Base-by-base conservation (phyloP, 2,329 filamentous ascomycete species). In the Triangularia verruculosa region DNA sequence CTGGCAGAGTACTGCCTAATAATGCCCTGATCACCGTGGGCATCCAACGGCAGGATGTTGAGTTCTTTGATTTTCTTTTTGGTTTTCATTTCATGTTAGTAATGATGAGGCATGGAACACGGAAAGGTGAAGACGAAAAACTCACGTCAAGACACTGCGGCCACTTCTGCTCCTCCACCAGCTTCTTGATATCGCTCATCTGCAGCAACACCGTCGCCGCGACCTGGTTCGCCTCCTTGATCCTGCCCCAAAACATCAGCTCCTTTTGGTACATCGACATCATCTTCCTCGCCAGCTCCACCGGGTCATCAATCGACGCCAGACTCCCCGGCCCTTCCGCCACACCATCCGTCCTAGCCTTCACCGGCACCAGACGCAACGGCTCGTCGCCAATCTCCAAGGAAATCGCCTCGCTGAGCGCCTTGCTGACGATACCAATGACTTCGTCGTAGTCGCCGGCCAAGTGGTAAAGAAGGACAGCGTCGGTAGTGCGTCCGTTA, bases 361-460 rank as follows among this genome's bases (percentile, higher is more conserved):
- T 93, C 70, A 96, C 81, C 2, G 92, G 92, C 76, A 93, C 87
- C 57, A 96, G 80, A 51, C 89, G 88, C 76, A 93, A 83, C 17
- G 89, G 87, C 64, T 92, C 89, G 70, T 95, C 89, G 60, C 92
- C 93, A 70, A 97, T 85, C 71, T 96, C 93, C 11, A 94, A 84
- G 12, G 92, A 89, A 64, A 98, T 88, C 53, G 92, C 91, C 76
- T 98, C 93, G 62, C 93, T 96, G 34, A 99, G 83, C 3, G 93
- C 90, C 43, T 93, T 89, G 77, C 93, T 97, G 72, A 98, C 86
- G 68, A 98, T 94, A 25, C 86, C 82, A 52, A 97, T 87, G n/a
- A 98, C 96, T 61, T 89, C 93, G 75, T 99, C 93, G 74, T 96
- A 98, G 75, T 99, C 93, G 72, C 92, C 92, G 0, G 95, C 94